Conservation (phyloP, 176 grass and related monocot species). For the Ensete glaucum region DNA sequence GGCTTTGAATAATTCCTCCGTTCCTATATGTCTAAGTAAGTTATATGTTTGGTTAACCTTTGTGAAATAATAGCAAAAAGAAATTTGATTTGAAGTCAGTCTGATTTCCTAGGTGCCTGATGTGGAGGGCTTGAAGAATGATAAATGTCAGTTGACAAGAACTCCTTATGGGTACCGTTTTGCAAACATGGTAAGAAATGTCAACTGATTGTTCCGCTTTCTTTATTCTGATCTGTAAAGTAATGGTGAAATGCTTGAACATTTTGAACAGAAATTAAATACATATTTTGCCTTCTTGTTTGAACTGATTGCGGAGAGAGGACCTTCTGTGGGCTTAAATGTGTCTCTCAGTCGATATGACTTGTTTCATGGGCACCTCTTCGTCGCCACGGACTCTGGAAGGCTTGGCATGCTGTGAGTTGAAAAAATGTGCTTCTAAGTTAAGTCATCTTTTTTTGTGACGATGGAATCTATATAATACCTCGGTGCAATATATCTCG, state of each 20-base stretch:
- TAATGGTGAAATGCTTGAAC: constrained; percentile 8
- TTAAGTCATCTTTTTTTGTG: neutral
- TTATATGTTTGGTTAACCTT: neutral
- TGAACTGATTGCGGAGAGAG: constrained; percentile 55
- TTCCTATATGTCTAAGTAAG: no score
- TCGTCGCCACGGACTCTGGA: constrained; percentile 55
- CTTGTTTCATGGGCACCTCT: constrained; percentile 86
- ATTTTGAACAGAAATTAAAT: constrained; percentile 66
- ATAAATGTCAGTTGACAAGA: constrained; percentile 77
- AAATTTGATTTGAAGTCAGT: neutral
- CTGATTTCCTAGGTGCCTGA: constrained; percentile 60
- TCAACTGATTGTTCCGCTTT: neutral
- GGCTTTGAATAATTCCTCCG: no score
- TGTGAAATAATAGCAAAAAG: neutral
- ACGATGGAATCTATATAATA: neutral
- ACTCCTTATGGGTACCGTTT: constrained; percentile 67
- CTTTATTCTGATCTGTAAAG: constrained; percentile 1
- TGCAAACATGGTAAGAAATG: constrained; percentile 32
- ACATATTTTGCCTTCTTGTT: constrained; percentile 79
- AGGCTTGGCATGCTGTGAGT: constrained; percentile 86
- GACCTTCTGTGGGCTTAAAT: constrained; percentile 67
- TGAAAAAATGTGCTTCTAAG: neutral
- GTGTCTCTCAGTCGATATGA: constrained; percentile 61
- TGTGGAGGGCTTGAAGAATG: constrained; percentile 41
- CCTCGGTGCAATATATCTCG: neutral